Percentiles rank a stretch among this genome's conserved stretches.
These are phyloP conservation scores for Xylariaceae sp. DNA, from an alignment of 2,329 filamentous ascomycete species.

Conservation along the genomic window DNA sequence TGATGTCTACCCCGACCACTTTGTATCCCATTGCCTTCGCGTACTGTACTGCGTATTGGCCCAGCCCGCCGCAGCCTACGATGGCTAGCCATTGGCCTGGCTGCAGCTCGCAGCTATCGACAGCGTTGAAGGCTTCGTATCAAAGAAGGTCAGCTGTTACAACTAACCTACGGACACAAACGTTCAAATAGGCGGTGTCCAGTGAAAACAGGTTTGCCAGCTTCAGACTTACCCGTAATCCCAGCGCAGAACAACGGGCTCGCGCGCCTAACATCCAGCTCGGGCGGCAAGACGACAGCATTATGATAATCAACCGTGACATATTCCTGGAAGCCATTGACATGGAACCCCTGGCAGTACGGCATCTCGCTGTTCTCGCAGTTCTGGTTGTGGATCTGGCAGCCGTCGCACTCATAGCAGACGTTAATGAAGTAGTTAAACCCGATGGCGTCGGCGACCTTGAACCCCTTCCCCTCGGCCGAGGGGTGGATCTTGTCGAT, in stretches of 20 bases:
- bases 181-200: too few relatives aligned
- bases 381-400: conserved; percentile 15
- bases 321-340: conserved; percentile 23
- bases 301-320: conserved; percentile 20
- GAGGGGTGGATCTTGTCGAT: conserved; percentile 21
- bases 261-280: conserved; percentile 17
- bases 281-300: conserved; percentile 18
- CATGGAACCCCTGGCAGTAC: conserved; percentile 19
- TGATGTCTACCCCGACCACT: conserved; percentile 26
- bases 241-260: conserved; percentile 24
- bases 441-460: conserved; percentile 17
- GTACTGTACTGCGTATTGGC: conserved; percentile 24
- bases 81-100: conserved; percentile 24
- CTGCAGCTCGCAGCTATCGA: conserved; percentile 25
- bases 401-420: conserved; percentile 24
- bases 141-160: background rate
- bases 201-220: too few relatives aligned
- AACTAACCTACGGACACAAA: too few relatives aligned
- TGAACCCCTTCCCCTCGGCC: conserved; percentile 21
- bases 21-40: conserved; percentile 24
- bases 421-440: conserved; percentile 24
- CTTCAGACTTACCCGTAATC: conserved; percentile 25
- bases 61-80: conserved; percentile 24
- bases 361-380: conserved; percentile 19
- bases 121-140: conserved; percentile 15